Evolutionary conservation across 768 basidiomycete species (phyloP).

Genomic region (Leccinellum rugosiceps): DNA sequence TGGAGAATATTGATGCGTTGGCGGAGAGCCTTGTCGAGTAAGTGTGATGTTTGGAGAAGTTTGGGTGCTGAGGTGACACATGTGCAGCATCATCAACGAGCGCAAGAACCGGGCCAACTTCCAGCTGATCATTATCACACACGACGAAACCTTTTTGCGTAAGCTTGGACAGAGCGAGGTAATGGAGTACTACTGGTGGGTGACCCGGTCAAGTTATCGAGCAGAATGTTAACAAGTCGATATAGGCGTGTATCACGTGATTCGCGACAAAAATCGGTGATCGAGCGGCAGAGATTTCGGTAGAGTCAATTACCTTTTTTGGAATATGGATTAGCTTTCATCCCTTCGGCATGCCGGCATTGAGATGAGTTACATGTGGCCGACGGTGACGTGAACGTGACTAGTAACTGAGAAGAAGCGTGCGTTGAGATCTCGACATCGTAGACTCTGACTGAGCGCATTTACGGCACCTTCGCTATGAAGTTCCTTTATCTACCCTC

Average conservation of each 20-base stretch:
- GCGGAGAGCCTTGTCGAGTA: constrained; percentile 91
- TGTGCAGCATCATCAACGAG: constrained; percentile 86
- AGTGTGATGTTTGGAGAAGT: constrained; percentile 31
- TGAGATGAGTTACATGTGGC: constrained; percentile 4
- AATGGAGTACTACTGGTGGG: constrained; percentile 89
- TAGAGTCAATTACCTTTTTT: constrained; percentile 29
- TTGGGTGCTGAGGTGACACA: neutral
- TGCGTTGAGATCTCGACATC: constrained; percentile 15
- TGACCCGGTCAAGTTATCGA: neutral
- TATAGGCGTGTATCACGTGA: constrained; percentile 80
- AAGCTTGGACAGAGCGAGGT: constrained; percentile 87
- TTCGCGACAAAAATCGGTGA: constrained; percentile 72
- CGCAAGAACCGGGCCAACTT: constrained; percentile 87
- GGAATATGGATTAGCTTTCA: constrained; percentile 5
- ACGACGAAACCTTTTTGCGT: constrained; percentile 92
- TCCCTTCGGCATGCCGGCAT: constrained; percentile 10
- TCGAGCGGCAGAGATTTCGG: constrained; percentile 66
- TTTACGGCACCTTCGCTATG: constrained; percentile 10
- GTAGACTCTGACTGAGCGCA: neutral
- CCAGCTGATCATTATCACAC: constrained; percentile 95
- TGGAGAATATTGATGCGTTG: constrained; percentile 93
- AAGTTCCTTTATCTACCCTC: constrained; percentile 12
- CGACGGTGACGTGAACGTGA: constrained; percentile 5
- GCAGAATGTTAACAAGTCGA: neutral
- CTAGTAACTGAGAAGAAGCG: neutral